Evolutionary conservation across 352 stramenopile species (phyloP).

Genomic region (Elongisporangium prolatum): DNA sequence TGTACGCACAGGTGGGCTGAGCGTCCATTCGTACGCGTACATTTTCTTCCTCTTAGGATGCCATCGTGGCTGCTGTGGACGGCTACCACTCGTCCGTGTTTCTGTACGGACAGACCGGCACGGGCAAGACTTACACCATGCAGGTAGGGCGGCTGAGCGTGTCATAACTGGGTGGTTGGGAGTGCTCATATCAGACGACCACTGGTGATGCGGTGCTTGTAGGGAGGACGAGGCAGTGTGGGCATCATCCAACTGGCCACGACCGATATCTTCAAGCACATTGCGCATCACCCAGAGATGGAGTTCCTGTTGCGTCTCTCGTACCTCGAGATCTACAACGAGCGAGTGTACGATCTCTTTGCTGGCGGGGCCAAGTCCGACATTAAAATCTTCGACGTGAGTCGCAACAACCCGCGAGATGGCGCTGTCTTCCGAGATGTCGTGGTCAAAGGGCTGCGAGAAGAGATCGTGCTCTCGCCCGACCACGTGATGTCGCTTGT

Average conservation of each 20-base stretch:
- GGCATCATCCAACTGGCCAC: conserved; percentile 86
- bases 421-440: conserved; percentile 68
- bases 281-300: conserved; percentile 45
- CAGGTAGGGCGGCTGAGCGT: conserved; percentile 26
- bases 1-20: conserved; percentile 4
- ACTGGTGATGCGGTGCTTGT: neutral
- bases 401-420: conserved; percentile 28
- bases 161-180: conserved; percentile 14
- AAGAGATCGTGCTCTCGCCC: conserved; percentile 73
- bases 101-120: conserved; percentile 90
- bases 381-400: conserved; percentile 74
- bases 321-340: conserved; percentile 99
- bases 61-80: conserved; percentile 62
- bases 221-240: conserved; percentile 42
- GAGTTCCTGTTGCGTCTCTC: conserved; percentile 85
- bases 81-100: conserved; percentile 88
- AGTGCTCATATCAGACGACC: conserved; percentile 1
- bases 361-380: conserved; percentile 53
- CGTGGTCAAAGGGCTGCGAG: conserved; percentile 77
- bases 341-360: conserved; percentile 96
- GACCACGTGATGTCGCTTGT: conserved; percentile 86
- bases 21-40: neutral
- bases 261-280: conserved; percentile 84
- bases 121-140: conserved; percentile 84
- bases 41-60: conserved; percentile 27